phyloP scores from a whole-genome alignment of 257 asterid species.

The Cinchona pubescens region DNA sequence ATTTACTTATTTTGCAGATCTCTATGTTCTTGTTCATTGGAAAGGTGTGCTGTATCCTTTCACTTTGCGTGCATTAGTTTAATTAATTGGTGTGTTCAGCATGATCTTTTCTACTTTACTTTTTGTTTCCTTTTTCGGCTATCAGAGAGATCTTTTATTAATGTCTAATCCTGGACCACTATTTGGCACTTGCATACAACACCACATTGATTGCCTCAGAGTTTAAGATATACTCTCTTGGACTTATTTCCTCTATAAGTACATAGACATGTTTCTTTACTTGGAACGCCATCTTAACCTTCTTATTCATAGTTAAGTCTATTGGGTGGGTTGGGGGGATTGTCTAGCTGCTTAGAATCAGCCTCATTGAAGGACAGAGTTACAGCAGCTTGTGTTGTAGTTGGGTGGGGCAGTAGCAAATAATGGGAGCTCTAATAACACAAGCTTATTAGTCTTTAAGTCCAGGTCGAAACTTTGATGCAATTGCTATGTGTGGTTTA shows the following conservation, averaged over 20 bases:
- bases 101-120: neutral
- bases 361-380: neutral
- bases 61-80: constrained; percentile 2
- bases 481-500: neutral
- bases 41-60: constrained; percentile 12
- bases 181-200: neutral
- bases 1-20: constrained; percentile 20
- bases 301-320: neutral
- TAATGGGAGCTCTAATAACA: neutral
- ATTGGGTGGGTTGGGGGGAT: neutral
- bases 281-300: neutral
- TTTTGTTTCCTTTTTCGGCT: neutral
- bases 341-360: neutral
- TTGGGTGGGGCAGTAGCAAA: neutral
- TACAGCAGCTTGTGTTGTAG: neutral
- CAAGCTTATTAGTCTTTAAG: no score
- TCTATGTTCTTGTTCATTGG: constrained; percentile 18
- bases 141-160: neutral
- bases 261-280: neutral
- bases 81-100: neutral
- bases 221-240: neutral
- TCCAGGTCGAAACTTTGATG: neutral
- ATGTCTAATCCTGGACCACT: neutral
- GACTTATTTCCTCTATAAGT: neutral
- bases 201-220: neutral